phyloP scores from a whole-genome alignment of 768 basidiomycete genomes.

The Suillus variegatus region DNA sequence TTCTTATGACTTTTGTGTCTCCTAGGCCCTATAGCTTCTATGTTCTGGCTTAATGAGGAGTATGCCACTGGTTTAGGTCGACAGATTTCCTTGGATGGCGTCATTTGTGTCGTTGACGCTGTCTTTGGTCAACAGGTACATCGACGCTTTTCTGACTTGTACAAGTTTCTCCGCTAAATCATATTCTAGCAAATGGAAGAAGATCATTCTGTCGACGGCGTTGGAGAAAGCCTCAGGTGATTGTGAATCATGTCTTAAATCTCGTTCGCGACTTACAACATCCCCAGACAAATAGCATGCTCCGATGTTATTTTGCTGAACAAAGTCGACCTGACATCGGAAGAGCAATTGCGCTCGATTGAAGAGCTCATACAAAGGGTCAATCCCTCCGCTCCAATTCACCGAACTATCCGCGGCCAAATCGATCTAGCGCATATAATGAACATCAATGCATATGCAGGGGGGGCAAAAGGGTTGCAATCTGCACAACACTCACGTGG shows the following conservation, averaged over 20 bases:
- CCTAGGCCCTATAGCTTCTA: conserved; percentile 79
- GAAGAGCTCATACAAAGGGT: conserved; percentile 67
- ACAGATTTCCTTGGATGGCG: conserved; percentile 81
- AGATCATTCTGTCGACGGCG: conserved; percentile 61
- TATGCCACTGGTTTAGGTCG: conserved; percentile 65
- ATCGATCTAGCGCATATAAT: conserved; percentile 80
- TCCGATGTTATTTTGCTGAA: conserved; percentile 93
- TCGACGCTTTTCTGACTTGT: neutral
- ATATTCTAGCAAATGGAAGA: conserved; percentile 82
- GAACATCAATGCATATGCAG: conserved; percentile 77
- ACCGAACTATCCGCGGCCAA: conserved; percentile 67
- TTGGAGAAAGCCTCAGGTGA: conserved; percentile 82
- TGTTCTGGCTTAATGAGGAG: conserved; percentile 89
- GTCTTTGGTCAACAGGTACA: conserved; percentile 69
- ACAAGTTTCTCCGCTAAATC: conserved; percentile 3
- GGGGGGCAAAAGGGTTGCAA: conserved; percentile 35
- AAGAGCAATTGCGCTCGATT: conserved; percentile 44
- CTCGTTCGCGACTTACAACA: conserved; percentile 1
- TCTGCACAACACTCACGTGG: conserved; percentile 29
- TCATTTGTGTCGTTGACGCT: conserved; percentile 91
- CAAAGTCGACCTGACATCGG: conserved; percentile 77
- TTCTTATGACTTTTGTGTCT: conserved; percentile 5
- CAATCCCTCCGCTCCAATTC: conserved; percentile 79
- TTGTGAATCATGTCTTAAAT: conserved; percentile 12
- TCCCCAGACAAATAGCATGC: conserved; percentile 84